These are phyloP conservation scores for Penicillium daleae DNA, from an alignment of 495 filamentous ascomycete genomes.

Conservation along the genomic window DNA sequence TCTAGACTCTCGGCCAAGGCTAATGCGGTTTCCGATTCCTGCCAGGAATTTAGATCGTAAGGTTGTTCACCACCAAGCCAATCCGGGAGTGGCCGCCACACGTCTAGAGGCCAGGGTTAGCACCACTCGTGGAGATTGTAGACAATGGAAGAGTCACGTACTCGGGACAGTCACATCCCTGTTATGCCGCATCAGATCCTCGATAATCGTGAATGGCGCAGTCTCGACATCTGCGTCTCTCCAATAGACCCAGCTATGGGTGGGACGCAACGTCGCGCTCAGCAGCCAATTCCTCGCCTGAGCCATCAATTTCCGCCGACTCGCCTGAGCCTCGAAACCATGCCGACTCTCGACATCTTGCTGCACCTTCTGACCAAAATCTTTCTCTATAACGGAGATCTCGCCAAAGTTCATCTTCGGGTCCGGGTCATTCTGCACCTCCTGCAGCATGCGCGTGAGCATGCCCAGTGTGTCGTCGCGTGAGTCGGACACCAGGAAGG, in stretches of 20 bases:
- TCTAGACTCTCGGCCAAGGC: slow-evolving; percentile 93
- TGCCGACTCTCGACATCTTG: slow-evolving; percentile 98
- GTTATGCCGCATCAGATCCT: slow-evolving; percentile 98
- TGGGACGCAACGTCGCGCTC: slow-evolving; percentile 89
- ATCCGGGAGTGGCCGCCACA: slow-evolving; percentile 97
- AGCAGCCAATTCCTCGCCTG: slow-evolving; percentile 97
- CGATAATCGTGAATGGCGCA: slow-evolving; percentile 91
- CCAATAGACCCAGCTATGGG: slow-evolving; percentile 99
- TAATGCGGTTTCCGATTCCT: slow-evolving; percentile 96
- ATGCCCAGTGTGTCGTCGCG: slow-evolving; percentile 86
- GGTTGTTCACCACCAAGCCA: slow-evolving; percentile 99
- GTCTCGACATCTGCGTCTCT: slow-evolving; percentile 98
- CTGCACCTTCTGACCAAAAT: slow-evolving; percentile 97
- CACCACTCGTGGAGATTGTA: not conserved
- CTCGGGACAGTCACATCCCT: slow-evolving; percentile 99
- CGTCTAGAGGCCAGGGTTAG: slow-evolving; percentile 61
- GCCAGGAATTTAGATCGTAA: slow-evolving; percentile 99
- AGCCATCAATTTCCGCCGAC: slow-evolving; percentile 93
- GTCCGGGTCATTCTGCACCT: slow-evolving; percentile 79
- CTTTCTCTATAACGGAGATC: slow-evolving; percentile 97
- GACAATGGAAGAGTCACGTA: slow-evolving; percentile 55
- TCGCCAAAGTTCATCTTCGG: slow-evolving; percentile 86
- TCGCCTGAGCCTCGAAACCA: slow-evolving; percentile 95
- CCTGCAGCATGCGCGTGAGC: slow-evolving; percentile 71
- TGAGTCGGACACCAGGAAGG: slow-evolving; percentile 96